Evolutionary conservation across 140 eudicot genomes (phyloP), one percentile per base, ranked within the genome.

Genomic region (Eryngium alpinum): DNA sequence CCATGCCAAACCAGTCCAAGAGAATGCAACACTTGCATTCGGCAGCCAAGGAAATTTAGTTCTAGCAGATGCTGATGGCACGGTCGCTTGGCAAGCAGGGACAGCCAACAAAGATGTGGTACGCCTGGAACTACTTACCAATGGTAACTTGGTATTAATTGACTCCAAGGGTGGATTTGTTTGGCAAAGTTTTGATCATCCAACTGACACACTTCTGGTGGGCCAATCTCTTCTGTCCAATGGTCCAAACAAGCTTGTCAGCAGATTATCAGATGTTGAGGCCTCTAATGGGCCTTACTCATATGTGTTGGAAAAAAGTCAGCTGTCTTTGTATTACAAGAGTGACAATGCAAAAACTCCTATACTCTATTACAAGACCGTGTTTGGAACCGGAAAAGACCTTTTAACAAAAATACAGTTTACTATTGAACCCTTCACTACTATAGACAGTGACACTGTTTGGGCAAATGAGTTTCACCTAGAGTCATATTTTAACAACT

Each of bases 121-220:
- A 0, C 89, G 90, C 5, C 83, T 91, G 33, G 78, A 77, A 44
- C 50, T 91, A 72, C 81, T 83, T 0, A 46, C 87, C 0, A 80
- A 81, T 44, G 96, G 96, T n/a, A 91, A 91, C 78, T 21, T 91
- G 44, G 92, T 89, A 13, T 89, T 91, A 43, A 50, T 69, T 72
- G 91, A 91, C 72, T n/a, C 83, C 0, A 87, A 83, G 15, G 96
- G 90, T 1, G 83, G 66, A 2, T 89, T 83, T 17, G 69, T 87
- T 1, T 87, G 91, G 96, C 91, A 91, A 79, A 91, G 96, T 75
- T 91, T 91, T 27, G 92, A 90, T 33, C 83, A 46, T 27, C 96
- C 92, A 1, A 87, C 89, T 3, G 91, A 89, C 43, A 89, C 92
- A 13, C 83, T 88, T 46, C 77, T 89, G 34, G 81, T 86, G 1